Conservation (phyloP, 257 asterid species). For the Plectranthus barbatus region DNA sequence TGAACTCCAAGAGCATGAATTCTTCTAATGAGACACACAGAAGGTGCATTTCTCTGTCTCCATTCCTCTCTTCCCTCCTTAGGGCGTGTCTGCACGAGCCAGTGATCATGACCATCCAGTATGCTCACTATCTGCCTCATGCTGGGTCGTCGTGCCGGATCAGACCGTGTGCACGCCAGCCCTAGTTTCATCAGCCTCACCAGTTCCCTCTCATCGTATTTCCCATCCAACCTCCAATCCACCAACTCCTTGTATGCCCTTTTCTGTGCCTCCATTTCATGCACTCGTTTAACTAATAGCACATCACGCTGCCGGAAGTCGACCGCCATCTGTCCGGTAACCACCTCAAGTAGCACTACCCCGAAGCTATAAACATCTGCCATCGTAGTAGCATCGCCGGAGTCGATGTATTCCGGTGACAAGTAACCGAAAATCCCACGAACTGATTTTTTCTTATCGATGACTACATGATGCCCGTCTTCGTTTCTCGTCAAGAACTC, state of each 20-base stretch:
- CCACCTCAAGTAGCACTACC: slow-evolving; percentile 72
- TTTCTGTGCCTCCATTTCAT: slow-evolving; percentile 34
- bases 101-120: slow-evolving; percentile 72
- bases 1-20: slow-evolving; percentile 86
- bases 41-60: slow-evolving; percentile 57
- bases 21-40: slow-evolving; percentile 57
- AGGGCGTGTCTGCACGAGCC: slow-evolving; percentile 35
- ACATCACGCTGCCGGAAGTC: slow-evolving; percentile 62
- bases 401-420: slow-evolving; percentile 71
- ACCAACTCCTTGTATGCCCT: slow-evolving; percentile 47
- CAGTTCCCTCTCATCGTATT: slow-evolving; percentile 46
- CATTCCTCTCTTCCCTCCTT: slow-evolving; percentile 56
- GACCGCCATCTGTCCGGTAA: slow-evolving; percentile 71
- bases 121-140: slow-evolving; percentile 78
- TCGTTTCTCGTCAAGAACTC: slow-evolving; percentile 82
- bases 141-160: slow-evolving; percentile 64
- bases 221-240: slow-evolving; percentile 61
- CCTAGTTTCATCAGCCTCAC: slow-evolving; percentile 67
- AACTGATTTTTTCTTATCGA: slow-evolving; percentile 47
- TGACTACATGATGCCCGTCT: slow-evolving; percentile 43
- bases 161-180: slow-evolving; percentile 61
- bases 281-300: slow-evolving; percentile 49
- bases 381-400: slow-evolving; percentile 76
- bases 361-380: slow-evolving; percentile 94
- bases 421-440: slow-evolving; percentile 85